These are phyloP conservation scores for Cicer bijugum DNA, from an alignment of 306 rosid species.

Conservation along the genomic window DNA sequence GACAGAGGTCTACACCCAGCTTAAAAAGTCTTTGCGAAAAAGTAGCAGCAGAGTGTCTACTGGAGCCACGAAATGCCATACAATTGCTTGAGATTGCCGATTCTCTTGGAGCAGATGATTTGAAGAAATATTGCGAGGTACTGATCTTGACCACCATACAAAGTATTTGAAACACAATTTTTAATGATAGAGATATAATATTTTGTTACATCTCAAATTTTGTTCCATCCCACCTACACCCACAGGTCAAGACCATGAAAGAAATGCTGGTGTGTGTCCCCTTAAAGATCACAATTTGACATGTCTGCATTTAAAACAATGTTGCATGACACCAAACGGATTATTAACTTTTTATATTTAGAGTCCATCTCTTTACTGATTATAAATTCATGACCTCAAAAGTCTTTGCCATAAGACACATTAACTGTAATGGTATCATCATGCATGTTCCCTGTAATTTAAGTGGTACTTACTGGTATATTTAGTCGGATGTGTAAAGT, in stretches of 20 bases:
- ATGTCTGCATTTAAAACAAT: not conserved
- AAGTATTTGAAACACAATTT: slow-evolving; percentile 22
- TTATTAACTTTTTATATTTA: not conserved
- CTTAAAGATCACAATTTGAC: slow-evolving; percentile 8
- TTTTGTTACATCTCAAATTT: slow-evolving; percentile 3
- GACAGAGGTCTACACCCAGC: slow-evolving; percentile 62
- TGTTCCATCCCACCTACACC: not conserved
- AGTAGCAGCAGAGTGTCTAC: slow-evolving; percentile 80
- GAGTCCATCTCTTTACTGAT: not conserved
- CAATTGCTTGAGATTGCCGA: slow-evolving; percentile 91
- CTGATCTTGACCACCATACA: slow-evolving; percentile 16
- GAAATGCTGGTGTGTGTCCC: not conserved
- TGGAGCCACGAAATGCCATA: slow-evolving; percentile 93
- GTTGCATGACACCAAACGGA: not conserved
- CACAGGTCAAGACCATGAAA: not conserved
- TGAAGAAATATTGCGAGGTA: slow-evolving; percentile 92
- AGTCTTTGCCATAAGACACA: too few relatives aligned
- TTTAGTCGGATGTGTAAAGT: slow-evolving; percentile 15
- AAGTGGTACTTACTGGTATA: slow-evolving; percentile 7
- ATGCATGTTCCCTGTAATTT: slow-evolving; percentile 33
- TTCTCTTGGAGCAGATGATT: slow-evolving; percentile 77
- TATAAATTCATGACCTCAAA: not conserved
- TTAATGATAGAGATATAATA: not conserved
- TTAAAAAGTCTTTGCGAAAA: slow-evolving; percentile 87
- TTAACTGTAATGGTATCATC: not conserved